Evolutionary conservation across 495 filamentous ascomycete species (phyloP), one percentile per base, ranked within the genome.

Genomic region (Tuber magnatum): DNA sequence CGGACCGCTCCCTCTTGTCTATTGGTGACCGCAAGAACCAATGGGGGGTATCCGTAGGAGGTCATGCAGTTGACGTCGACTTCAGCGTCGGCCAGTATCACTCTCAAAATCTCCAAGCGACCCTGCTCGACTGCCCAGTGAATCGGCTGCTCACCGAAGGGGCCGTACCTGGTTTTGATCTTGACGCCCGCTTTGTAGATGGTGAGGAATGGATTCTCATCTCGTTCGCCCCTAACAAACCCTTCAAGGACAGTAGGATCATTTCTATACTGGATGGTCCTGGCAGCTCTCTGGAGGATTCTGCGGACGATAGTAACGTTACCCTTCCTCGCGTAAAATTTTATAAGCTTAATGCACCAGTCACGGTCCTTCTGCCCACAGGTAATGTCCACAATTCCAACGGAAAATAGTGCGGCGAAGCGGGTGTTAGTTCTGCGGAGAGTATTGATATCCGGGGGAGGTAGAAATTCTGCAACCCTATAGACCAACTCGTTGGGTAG

Each of bases 371-470:
- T 65, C 56, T 65, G 56, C 16, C 2, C 14, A 2, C 56, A 65
- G 32, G 56, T 65, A 65, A 65, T 65, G 56, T 65, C 18, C 56
- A 65, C 56, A 65, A 65, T 65, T 20, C 56, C 56, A 35, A 65
- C 56, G 35, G 56, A 65, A 65, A 65, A 20, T 35, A 65, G 28
- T 32, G 28, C 56, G 12, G 56, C 56, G 56, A 35, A 65, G 56
- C 56, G 56, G 28, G 28, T 12, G 14, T 18, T 65, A 18, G 56
- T 65, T 65, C 32, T 32, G 4, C 56, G 56, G 28, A 65, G 56
- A 18, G 56, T 18, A 65, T 65, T 65, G 56, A 65, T 65, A 35
- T 65, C 56, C 32, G 28, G 28, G 28, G 56, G 56, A 18, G 56
- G 56, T 0, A 65, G 56, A 65, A 35, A 65, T 65, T 65, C 56